Conservation (phyloP, 805 yeast genomes). For the Lachancea fermentati region DNA sequence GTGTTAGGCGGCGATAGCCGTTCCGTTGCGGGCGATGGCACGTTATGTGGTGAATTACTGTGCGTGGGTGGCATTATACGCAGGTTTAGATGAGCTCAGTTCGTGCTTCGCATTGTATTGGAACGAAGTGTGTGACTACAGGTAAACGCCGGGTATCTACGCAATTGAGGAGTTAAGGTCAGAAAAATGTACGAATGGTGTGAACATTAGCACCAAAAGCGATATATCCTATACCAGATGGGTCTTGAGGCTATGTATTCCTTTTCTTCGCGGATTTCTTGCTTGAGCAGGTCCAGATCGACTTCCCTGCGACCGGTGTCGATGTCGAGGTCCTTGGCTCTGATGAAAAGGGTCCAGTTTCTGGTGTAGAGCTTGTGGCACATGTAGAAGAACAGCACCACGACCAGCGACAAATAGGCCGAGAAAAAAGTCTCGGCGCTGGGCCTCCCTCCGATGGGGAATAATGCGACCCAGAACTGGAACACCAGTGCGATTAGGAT, state of each 20-base stretch:
- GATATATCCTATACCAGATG: constrained; percentile 39
- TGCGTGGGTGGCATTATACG: too few relatives aligned
- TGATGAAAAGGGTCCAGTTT: constrained; percentile 38
- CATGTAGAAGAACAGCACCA: constrained; percentile 50
- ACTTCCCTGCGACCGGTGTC: constrained; percentile 57
- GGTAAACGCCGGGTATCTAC: too few relatives aligned
- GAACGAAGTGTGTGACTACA: too few relatives aligned
- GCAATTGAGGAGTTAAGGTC: too few relatives aligned
- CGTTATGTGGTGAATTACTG: too few relatives aligned
- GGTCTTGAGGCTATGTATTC: constrained; percentile 40
- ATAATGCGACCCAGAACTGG: constrained; percentile 79
- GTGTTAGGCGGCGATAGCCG: too few relatives aligned
- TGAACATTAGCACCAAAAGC: constrained; percentile 49
- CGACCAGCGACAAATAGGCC: constrained; percentile 59
- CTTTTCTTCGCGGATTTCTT: constrained; percentile 49
- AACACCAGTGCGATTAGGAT: constrained; percentile 59
- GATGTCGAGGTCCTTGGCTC: constrained; percentile 49
- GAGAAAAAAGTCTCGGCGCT: constrained; percentile 57
- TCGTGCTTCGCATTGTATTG: too few relatives aligned
- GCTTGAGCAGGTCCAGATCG: constrained; percentile 47
- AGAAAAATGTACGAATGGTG: too few relatives aligned
- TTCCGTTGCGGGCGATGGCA: too few relatives aligned
- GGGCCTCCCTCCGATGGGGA: constrained; percentile 53
- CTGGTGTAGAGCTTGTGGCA: constrained; percentile 52
- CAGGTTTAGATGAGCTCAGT: too few relatives aligned